phyloP scores from a whole-genome alignment of 805 yeast genomes.

The Yarrowia sp. region DNA sequence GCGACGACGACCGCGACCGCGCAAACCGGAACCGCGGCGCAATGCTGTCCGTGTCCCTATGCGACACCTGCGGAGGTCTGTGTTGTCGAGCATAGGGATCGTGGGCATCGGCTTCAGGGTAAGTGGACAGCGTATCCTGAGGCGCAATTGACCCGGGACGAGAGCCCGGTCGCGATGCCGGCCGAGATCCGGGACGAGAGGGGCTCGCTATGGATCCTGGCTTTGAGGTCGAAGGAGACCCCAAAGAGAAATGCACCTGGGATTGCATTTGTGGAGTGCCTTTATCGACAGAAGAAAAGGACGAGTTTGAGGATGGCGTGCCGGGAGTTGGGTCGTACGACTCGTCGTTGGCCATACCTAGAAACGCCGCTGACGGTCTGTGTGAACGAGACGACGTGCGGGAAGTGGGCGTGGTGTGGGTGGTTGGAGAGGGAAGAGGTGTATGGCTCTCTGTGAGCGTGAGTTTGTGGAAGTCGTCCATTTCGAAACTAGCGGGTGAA shows the following conservation, averaged over 20 bases:
- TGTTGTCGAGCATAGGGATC: conserved; percentile 40
- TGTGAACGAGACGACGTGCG: conserved; percentile 1
- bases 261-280: not conserved
- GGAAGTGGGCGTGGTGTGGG: not conserved
- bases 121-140: not conserved
- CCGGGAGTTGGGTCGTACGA: not conserved
- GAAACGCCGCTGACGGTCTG: conserved; percentile 9
- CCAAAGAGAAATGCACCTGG: not conserved
- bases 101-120: conserved; percentile 22
- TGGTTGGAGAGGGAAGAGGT: not conserved
- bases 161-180: not conserved
- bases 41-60: conserved; percentile 34
- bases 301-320: not conserved
- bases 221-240: not conserved
- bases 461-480: conserved; percentile 24
- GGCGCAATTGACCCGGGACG: conserved; percentile 1
- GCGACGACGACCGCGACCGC: conserved; percentile 2
- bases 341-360: conserved; percentile 11
- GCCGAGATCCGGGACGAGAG: not conserved
- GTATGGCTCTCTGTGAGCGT: conserved; percentile 26
- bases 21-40: conserved; percentile 41
- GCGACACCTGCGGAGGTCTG: conserved; percentile 33
- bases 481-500: not conserved
- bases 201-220: not conserved
- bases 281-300: not conserved